Conservation (phyloP, 345 rosid species). For the Barbarea vulgaris region DNA sequence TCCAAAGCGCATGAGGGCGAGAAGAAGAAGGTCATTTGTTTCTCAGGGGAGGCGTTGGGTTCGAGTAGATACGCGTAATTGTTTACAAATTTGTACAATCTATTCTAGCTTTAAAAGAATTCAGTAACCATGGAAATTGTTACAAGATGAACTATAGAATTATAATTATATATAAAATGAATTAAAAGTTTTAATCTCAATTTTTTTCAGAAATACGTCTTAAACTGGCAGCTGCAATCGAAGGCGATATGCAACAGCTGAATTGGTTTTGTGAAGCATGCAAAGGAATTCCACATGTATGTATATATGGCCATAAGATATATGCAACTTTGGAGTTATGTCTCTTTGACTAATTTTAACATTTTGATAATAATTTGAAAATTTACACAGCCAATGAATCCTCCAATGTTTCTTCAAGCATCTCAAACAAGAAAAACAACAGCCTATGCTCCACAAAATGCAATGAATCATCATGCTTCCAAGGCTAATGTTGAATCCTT, state of each 20-base stretch:
- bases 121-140: too few relatives aligned
- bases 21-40: slow-evolving; percentile 38
- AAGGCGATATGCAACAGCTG: slow-evolving; percentile 66
- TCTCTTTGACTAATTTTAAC: background rate
- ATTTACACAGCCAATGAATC: slow-evolving; percentile 9
- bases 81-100: too few relatives aligned
- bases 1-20: slow-evolving; percentile 56
- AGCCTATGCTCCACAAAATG: too few relatives aligned
- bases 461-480: too few relatives aligned
- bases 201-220: slow-evolving; percentile 58
- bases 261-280: slow-evolving; percentile 82
- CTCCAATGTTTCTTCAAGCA: too few relatives aligned
- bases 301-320: background rate
- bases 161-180: too few relatives aligned
- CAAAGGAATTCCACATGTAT: slow-evolving; percentile 85
- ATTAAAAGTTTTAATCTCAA: background rate
- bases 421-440: too few relatives aligned
- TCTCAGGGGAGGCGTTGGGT: slow-evolving; percentile 58
- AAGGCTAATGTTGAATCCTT: too few relatives aligned
- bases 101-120: too few relatives aligned
- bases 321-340: background rate
- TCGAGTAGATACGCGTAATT: slow-evolving; percentile 66
- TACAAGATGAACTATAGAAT: too few relatives aligned
- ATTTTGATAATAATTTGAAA: background rate
- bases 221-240: slow-evolving; percentile 66